A percentile compares a stretch with the other conserved stretches of the same genome.
These are phyloP conservation scores for Zasmidium citrigriseum DNA, from an alignment of 2,329 filamentous ascomycete species.

Conservation along the genomic window DNA sequence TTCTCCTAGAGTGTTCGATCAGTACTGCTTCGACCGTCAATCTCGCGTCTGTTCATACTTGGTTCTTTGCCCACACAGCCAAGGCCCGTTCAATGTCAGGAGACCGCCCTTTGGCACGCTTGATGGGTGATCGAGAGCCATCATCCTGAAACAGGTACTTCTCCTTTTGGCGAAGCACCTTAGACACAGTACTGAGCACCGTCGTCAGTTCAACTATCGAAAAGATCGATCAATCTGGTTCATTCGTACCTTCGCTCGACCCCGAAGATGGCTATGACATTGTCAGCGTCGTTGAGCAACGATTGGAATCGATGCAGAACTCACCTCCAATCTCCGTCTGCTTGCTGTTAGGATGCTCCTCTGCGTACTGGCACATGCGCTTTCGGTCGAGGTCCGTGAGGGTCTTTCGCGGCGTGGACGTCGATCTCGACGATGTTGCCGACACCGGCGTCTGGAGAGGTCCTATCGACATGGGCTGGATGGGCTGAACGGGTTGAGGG, in stretches of 20 bases:
- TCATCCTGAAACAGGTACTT: constrained; percentile 86
- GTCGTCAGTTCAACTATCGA: constrained; percentile 13
- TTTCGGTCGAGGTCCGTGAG: constrained; percentile 88
- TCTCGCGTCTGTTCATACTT: constrained; percentile 20
- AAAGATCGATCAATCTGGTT: neutral
- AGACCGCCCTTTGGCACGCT: constrained; percentile 79
- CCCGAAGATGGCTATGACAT: constrained; percentile 72
- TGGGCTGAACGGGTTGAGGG: constrained; percentile 55
- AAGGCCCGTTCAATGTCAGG: constrained; percentile 92
- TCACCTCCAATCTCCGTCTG: constrained; percentile 93
- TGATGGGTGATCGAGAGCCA: constrained; percentile 75
- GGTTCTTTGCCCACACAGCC: constrained; percentile 79
- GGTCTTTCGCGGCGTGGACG: constrained; percentile 59
- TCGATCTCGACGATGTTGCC: constrained; percentile 46
- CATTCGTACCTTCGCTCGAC: constrained; percentile 87
- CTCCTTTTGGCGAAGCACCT: constrained; percentile 91
- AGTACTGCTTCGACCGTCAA: constrained; percentile 4
- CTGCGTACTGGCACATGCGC: constrained; percentile 90
- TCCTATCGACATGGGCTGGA: constrained; percentile 47
- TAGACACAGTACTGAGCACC: constrained; percentile 84
- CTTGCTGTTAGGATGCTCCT: constrained; percentile 85
- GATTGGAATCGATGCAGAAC: constrained; percentile 27
- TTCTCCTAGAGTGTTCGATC: constrained; percentile 57
- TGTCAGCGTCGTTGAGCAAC: constrained; percentile 32
- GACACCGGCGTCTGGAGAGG: constrained; percentile 56